Percentiles rank a stretch among this genome's conserved stretches.
Evolutionary conservation across 148 eudicot species (phyloP).

Genomic region (Diospyros lotus): DNA sequence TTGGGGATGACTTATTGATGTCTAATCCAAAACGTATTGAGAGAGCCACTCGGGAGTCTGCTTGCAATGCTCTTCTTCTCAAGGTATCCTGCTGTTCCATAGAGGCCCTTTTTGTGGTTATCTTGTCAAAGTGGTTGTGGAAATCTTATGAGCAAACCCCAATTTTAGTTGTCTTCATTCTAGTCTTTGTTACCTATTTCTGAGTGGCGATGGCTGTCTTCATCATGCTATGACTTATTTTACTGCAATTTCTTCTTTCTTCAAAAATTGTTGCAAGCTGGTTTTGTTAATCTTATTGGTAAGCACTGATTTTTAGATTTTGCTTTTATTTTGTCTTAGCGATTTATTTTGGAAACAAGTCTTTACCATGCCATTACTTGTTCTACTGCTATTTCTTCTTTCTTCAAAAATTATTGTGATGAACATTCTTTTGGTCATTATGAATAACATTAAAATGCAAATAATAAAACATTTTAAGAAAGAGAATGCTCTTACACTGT

Average conservation of each 20-base stretch:
- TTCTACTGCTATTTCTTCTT: neutral
- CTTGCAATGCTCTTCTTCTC: slow-evolving; percentile 90
- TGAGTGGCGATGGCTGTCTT: neutral
- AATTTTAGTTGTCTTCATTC: neutral
- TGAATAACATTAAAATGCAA: too few species aligned
- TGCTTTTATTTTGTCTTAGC: too few species aligned
- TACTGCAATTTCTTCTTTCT: neutral
- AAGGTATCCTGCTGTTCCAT: slow-evolving; percentile 50
- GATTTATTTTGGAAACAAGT: neutral
- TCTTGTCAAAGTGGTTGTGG: neutral
- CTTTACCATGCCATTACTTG: neutral
- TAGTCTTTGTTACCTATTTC: neutral
- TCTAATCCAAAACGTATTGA: slow-evolving; percentile 90
- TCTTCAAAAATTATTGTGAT: neutral
- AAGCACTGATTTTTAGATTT: too few species aligned
- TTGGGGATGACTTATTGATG: slow-evolving; percentile 83
- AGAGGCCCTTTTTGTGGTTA: neutral
- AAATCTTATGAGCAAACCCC: neutral
- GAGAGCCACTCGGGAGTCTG: slow-evolving; percentile 71
- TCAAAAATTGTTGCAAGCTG: neutral
- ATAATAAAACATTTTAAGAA: neutral
- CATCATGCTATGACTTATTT: neutral
- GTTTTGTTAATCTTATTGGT: too few species aligned
- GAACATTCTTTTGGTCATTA: neutral
- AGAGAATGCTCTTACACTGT: neutral